Base-by-base conservation (phyloP, 257 asterid species). In the Echites panduratus region DNA sequence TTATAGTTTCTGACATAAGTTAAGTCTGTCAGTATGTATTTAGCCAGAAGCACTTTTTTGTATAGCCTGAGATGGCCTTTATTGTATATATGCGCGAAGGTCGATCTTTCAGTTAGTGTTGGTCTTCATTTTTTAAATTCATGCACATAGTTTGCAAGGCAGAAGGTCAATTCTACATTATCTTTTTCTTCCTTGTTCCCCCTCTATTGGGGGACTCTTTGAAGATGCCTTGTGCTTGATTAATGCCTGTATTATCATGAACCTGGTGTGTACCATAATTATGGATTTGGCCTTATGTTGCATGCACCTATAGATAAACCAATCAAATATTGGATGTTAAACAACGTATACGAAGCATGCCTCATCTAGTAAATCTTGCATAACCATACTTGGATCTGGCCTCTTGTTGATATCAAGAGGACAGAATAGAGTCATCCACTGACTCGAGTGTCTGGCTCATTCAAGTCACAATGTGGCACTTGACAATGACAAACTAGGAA, bases 401-500 rank as follows among this genome's bases (percentile, higher is more conserved):
- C 62, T 61, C 47, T 47, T 61, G 14, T 58, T 68, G 79, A 66
- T 69, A 7, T 56, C 48, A 76, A 74, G 81, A 38, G 48, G 87
- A 78, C 84, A 76, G 16, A 66, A 58, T 76, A 70, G 71, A 74
- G 80, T 74, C 77, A 0, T 78, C 85, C 85, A 78, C 80, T 80
- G 65, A 48, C 52, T 65, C 17, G 66, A 47, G 63, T 68, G 80
- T 82, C 64, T 57, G 53, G 70, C 73, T 75, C 83, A 75, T 54
- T 80, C 61, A 57, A 50, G 73, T 68, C 75, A 76, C 72, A 20
- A 74, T 66, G 75, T 73, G 83, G 77, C 78, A 69, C 22, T 24
- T 76, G 86, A 84, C 78, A 81, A 73, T 35, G 84, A 84, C 85
- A 73, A 77, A 83, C 78, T 78, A 81, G 85, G 90, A 83, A 85